These are phyloP conservation scores for Xylariaceae sp. DNA, from an alignment of 2,329 filamentous ascomycete species.

Conservation along the genomic window DNA sequence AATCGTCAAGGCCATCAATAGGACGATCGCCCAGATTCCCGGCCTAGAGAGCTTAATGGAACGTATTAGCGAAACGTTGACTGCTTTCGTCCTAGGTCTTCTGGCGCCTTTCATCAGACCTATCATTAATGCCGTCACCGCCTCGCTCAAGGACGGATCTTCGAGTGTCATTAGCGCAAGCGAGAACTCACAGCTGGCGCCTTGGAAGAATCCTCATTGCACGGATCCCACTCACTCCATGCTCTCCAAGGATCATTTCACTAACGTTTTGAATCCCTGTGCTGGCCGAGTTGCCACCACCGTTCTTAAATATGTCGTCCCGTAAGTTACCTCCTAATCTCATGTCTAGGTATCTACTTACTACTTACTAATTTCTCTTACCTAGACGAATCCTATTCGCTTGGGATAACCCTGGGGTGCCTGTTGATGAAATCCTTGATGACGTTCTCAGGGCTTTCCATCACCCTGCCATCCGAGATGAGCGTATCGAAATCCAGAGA, in stretches of 20 bases:
- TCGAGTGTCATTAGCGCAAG: slow-evolving; percentile 63
- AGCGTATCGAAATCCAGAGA: slow-evolving; percentile 70
- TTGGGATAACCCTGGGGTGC: slow-evolving; percentile 81
- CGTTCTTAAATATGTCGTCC: slow-evolving; percentile 80
- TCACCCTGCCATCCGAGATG: slow-evolving; percentile 77
- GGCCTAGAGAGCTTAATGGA: slow-evolving; percentile 87
- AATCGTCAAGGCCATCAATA: slow-evolving; percentile 80
- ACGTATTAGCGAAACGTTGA: slow-evolving; percentile 87
- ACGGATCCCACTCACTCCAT: slow-evolving; percentile 78
- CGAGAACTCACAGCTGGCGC: slow-evolving; percentile 69
- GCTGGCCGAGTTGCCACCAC: slow-evolving; percentile 68
- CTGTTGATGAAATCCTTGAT: slow-evolving; percentile 74
- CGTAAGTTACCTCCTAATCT: slow-evolving; percentile 43
- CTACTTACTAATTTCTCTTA: slow-evolving; percentile 21
- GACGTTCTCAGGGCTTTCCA: slow-evolving; percentile 83
- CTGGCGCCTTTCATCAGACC: slow-evolving; percentile 88
- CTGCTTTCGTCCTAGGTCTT: slow-evolving; percentile 84
- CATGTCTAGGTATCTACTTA: neutral
- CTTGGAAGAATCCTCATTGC: slow-evolving; percentile 70
- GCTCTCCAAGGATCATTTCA: slow-evolving; percentile 80
- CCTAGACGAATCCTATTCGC: slow-evolving; percentile 73
- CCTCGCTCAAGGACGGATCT: slow-evolving; percentile 79
- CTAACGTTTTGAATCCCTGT: slow-evolving; percentile 69
- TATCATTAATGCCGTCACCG: slow-evolving; percentile 80
- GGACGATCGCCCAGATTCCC: slow-evolving; percentile 84